These are phyloP conservation scores for Cladorrhinum sp. DNA, from an alignment of 2,329 filamentous ascomycete genomes.

Conservation along the genomic window DNA sequence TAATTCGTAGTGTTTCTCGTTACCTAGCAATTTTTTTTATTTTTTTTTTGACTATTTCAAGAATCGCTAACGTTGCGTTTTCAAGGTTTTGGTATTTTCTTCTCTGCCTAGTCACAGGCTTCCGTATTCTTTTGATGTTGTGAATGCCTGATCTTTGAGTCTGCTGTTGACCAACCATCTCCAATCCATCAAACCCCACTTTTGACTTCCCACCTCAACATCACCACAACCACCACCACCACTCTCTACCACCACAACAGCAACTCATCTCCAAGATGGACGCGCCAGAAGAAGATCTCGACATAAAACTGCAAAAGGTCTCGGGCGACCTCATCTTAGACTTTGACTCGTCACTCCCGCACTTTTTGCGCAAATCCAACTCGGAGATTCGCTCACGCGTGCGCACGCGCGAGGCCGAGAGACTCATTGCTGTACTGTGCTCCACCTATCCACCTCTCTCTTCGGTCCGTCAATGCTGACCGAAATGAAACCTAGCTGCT, in stretches of 20 bases:
- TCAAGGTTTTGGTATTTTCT: background rate
- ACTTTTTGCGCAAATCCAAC: constrained; percentile 40
- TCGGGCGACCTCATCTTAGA: constrained; percentile 58
- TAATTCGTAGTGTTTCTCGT: background rate
- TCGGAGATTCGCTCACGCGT: constrained; percentile 20
- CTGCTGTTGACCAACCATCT: background rate
- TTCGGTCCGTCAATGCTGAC: no score
- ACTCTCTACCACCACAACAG: background rate
- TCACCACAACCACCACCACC: background rate
- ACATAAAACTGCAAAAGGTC: constrained; percentile 60
- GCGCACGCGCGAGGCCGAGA: constrained; percentile 23
- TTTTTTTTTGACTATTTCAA: background rate
- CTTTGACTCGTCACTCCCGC: constrained; percentile 51
- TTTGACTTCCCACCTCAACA: background rate
- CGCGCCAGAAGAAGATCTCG: constrained; percentile 56
- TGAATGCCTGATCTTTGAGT: background rate
- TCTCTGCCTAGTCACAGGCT: background rate
- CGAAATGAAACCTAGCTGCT: constrained; percentile 46
- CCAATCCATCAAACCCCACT: background rate
- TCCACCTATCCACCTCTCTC: background rate
- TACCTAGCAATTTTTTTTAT: background rate
- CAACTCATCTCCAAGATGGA: constrained; percentile 47
- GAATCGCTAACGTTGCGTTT: background rate
- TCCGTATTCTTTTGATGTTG: background rate
- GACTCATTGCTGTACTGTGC: constrained; percentile 13